Conservation (phyloP, 306 rosid species). For the Cicer bijugum region DNA sequence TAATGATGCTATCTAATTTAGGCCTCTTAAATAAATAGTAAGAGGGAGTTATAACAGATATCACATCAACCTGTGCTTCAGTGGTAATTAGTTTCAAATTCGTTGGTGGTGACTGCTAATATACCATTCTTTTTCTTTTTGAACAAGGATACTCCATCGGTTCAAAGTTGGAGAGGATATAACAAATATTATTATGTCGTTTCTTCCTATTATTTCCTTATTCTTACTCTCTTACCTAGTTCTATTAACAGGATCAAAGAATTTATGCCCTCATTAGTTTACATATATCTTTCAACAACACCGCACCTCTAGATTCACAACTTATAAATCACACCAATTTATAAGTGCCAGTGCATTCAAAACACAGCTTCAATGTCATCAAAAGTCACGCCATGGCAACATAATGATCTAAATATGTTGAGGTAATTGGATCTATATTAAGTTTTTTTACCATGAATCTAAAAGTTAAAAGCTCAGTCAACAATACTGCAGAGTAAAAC, state of each 20-base stretch:
- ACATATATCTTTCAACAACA: neutral
- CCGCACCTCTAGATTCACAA: slow-evolving; percentile 3
- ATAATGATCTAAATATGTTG: neutral
- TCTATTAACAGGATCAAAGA: neutral
- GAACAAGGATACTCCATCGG: neutral
- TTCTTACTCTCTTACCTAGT: neutral
- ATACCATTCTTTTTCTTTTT: too few species aligned
- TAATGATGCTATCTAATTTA: too few species aligned
- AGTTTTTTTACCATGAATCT: too few species aligned
- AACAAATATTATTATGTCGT: neutral
- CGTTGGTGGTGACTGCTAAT: too few species aligned
- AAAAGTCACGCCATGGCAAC: slow-evolving; percentile 9
- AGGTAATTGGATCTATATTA: neutral
- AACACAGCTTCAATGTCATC: slow-evolving; percentile 4
- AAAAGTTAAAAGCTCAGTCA: slow-evolving; percentile 14
- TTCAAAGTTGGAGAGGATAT: neutral
- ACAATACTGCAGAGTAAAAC: neutral
- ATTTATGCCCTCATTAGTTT: neutral
- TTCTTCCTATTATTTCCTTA: neutral
- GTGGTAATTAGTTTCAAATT: too few species aligned
- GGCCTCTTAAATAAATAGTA: too few species aligned
- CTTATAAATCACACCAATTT: neutral
- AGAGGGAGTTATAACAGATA: too few species aligned
- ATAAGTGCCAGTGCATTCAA: neutral
- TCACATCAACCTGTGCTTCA: too few species aligned